Percentiles rank a stretch among this genome's conserved stretches.
Evolutionary conservation across 2,329 filamentous ascomycete species (phyloP).

Genomic region (Penicillium sp.): DNA sequence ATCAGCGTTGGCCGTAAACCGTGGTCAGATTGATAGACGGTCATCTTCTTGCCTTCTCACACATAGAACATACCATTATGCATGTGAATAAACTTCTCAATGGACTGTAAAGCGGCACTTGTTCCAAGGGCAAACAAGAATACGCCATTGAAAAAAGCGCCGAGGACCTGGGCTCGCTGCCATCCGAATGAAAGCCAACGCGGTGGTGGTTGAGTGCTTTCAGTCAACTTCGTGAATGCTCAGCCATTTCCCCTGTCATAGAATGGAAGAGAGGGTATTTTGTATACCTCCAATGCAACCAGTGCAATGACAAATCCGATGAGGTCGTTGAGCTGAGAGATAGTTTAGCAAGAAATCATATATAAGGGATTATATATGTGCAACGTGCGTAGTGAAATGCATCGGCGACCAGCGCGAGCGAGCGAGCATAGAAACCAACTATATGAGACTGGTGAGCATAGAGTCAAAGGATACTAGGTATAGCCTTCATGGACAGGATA

Average conservation of each 20-base stretch:
- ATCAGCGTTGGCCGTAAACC: neutral
- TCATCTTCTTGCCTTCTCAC: neutral
- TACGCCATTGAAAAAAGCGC: slow-evolving; percentile 76
- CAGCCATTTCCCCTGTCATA: neutral
- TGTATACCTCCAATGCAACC: slow-evolving; percentile 57
- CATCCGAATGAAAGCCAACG: slow-evolving; percentile 67
- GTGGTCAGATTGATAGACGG: neutral
- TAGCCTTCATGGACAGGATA: neutral
- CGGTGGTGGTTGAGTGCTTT: slow-evolving; percentile 38
- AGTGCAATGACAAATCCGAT: slow-evolving; percentile 66
- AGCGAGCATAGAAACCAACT: slow-evolving; percentile 68
- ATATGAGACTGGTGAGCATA: neutral
- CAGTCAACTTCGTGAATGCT: slow-evolving; percentile 51
- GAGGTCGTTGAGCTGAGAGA: slow-evolving; percentile 62
- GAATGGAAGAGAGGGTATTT: neutral
- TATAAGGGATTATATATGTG: neutral
- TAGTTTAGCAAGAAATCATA: neutral
- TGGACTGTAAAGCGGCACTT: slow-evolving; percentile 68
- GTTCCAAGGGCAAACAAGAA: slow-evolving; percentile 69
- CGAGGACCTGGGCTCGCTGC: slow-evolving; percentile 68
- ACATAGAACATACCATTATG: neutral
- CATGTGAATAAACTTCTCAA: slow-evolving; percentile 51
- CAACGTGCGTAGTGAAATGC: slow-evolving; percentile 69
- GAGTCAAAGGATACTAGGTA: neutral
- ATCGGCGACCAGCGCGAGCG: slow-evolving; percentile 69